Evolutionary conservation across 2,329 filamentous ascomycete species (phyloP), one percentile per base, ranked within the genome.

Genomic region (Nannizzia gypsea): DNA sequence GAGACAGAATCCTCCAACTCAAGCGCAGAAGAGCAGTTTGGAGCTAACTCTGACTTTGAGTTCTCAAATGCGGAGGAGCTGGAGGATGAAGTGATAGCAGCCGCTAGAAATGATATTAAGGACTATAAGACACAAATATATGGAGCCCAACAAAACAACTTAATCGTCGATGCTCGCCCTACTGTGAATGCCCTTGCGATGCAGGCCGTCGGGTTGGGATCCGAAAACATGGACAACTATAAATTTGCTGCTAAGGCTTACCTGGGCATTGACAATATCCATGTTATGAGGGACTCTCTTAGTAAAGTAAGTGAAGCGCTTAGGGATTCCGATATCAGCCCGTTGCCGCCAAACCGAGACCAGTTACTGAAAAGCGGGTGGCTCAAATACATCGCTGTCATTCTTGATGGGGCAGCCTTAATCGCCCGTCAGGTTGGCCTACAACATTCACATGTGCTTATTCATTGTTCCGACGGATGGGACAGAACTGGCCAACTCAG

Each of bases 401-500:
- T 99, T 52, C 77, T 99, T 15, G 88, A 93, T 63, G 93, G 93
- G 0, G 87, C 90, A 4, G 83, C 85, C 56, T 78, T 95, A 60
- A 95, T 97, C 66, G 87, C 91, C 31, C 82, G 88, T 34, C 89
- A 93, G 67, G 86, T 99, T 36, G 93, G 90, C 31, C 85, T 97
- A 61, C 88, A 90, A 65, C 92, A 96, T 69, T 96, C 91, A 1
- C 90, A 99, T 71, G 92, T 95, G 9, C 77, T 99, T 52, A 96
- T 99, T 56, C 93, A 99, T 73, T 99, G 93, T 74, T 97, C 93
- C 1, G 93, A 99, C 73, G 93, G 93, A 3, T 99, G 93, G 93
- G 93, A 99, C 74, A 87, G 93, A 57, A 99, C 93, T 6, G 92
- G 90, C 68, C 93, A 99, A 74, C 81, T 99, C 57, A 95, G 91